A percentile compares a stretch with the other conserved stretches of the same genome.
These are phyloP conservation scores for Powellomyces hirtus DNA, from an alignment of 192 early-diverging fungal species.

Conservation along the genomic window DNA sequence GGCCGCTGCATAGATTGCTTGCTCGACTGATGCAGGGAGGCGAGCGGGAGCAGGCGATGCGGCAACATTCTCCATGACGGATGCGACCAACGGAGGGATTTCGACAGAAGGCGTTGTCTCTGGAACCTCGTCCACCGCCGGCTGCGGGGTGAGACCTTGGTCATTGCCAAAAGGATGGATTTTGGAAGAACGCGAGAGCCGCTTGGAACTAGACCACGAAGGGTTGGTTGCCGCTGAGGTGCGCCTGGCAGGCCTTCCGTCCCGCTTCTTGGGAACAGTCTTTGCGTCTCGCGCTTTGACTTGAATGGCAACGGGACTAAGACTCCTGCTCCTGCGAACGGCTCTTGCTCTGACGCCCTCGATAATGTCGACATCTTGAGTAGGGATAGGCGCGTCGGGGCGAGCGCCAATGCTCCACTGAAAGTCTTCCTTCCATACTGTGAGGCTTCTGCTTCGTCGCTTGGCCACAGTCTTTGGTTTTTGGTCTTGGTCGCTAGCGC, in stretches of 20 bases:
- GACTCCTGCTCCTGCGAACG: conserved; percentile 8
- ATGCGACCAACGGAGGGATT: no score
- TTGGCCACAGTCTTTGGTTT: conserved; percentile 4
- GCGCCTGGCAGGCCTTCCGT: background rate
- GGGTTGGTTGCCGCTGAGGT: background rate
- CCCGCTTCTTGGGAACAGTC: conserved; percentile 1
- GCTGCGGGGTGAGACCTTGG: no score
- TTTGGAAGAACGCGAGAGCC: background rate
- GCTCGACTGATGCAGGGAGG: background rate
- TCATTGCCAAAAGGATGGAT: background rate
- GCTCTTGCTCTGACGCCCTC: background rate
- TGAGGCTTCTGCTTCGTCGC: conserved; percentile 5
- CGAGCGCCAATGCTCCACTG: background rate
- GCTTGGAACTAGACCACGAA: background rate
- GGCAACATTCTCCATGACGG: no score
- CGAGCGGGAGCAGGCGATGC: background rate
- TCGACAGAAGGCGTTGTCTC: background rate
- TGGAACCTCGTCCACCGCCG: background rate
- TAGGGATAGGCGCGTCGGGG: no score
- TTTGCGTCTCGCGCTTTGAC: background rate
- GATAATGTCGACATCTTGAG: background rate
- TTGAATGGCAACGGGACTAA: background rate
- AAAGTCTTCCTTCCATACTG: background rate
- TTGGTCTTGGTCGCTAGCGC: no score
- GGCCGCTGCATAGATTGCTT: background rate